Conservation (phyloP, 345 rosid genomes). For the Corchorus capsularis region DNA sequence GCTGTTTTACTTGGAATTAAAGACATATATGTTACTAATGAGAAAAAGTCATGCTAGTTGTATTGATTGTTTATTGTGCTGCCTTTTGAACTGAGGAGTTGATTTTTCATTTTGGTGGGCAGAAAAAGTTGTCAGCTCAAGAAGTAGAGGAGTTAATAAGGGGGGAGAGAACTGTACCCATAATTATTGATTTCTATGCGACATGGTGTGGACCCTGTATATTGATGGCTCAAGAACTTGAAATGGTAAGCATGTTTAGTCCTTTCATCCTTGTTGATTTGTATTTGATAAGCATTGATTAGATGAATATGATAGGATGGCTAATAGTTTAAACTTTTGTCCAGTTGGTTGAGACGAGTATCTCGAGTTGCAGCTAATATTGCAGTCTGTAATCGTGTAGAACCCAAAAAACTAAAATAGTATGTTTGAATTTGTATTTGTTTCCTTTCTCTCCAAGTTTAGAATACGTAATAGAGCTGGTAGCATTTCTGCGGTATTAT, state of each 20-base stretch:
- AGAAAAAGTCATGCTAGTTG: background rate
- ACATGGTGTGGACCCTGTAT: constrained; percentile 99
- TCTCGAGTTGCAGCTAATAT: background rate
- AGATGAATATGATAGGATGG: constrained; percentile 5
- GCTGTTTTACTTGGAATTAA: background rate
- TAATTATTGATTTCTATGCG: constrained; percentile 88
- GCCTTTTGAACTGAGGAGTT: constrained; percentile 7
- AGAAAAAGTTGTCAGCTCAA: constrained; percentile 75
- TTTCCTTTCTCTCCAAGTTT: background rate
- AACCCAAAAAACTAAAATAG: background rate
- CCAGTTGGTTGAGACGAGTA: background rate
- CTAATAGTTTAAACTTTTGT: background rate
- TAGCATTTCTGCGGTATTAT: too few species aligned
- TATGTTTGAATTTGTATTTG: background rate
- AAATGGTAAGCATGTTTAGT: constrained; percentile 55
- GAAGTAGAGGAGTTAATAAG: constrained; percentile 83
- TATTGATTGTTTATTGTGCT: background rate
- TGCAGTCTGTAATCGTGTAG: background rate
- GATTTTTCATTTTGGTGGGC: constrained; percentile 23
- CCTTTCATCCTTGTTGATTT: background rate
- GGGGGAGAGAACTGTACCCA: constrained; percentile 76
- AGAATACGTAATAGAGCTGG: background rate
- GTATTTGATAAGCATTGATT: background rate
- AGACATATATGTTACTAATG: background rate
- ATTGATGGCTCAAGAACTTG: constrained; percentile 92